Evolutionary conservation across 202 grass and related monocot species (phyloP).

Genomic region (Hordeum pubiflorum): DNA sequence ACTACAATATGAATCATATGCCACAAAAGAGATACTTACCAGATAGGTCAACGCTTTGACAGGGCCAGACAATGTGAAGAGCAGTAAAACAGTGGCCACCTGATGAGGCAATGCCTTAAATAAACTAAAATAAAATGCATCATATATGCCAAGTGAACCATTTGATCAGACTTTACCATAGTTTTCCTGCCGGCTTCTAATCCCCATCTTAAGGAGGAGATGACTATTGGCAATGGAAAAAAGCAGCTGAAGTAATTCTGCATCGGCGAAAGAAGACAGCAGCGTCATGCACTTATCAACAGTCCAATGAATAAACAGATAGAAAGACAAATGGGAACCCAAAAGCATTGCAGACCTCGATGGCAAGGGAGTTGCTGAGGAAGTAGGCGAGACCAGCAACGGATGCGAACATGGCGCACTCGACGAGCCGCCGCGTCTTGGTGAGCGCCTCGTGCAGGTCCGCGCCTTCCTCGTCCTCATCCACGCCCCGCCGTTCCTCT

Average conservation of each 20-base stretch:
- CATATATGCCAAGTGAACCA: neutral
- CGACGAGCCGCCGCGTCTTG: slow-evolving; percentile 69
- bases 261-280: slow-evolving; percentile 21
- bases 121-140: neutral
- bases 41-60: slow-evolving; percentile 85
- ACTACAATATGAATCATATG: slow-evolving; percentile 3
- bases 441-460: slow-evolving; percentile 39
- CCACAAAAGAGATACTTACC: slow-evolving; percentile 29
- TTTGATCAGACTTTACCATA: slow-evolving; percentile 46
- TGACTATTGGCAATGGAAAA: slow-evolving; percentile 84
- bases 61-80: slow-evolving; percentile 84
- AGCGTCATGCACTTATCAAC: neutral
- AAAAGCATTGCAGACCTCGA: slow-evolving; percentile 38
- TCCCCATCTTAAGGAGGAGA: slow-evolving; percentile 92
- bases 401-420: slow-evolving; percentile 96
- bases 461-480: neutral
- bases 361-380: slow-evolving; percentile 86
- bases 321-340: neutral
- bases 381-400: slow-evolving; percentile 79
- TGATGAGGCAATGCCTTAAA: slow-evolving; percentile 33
- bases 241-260: slow-evolving; percentile 96
- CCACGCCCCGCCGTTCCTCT: neutral
- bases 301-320: neutral
- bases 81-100: slow-evolving; percentile 81
- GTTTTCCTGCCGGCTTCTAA: slow-evolving; percentile 79